A percentile compares a stretch with the other conserved stretches of the same genome.
These are phyloP conservation scores for Syzygium syzygioides DNA, from an alignment of 441 rosid species.

Conservation along the genomic window DNA sequence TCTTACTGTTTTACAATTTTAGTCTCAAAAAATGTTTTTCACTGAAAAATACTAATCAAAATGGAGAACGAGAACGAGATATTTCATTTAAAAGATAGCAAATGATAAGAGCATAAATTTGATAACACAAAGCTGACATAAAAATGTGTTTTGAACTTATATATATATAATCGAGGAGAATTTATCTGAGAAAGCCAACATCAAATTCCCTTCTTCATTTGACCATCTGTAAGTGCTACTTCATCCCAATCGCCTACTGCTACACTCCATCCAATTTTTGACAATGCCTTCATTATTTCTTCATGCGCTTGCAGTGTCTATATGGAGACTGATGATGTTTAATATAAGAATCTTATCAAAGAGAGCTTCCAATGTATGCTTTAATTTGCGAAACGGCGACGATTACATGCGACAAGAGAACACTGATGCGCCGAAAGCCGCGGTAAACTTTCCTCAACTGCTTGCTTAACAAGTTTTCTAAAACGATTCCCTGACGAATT, in stretches of 20 bases:
- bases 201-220: background rate
- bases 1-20: background rate
- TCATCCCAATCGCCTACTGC: background rate
- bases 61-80: background rate
- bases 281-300: background rate
- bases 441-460: background rate
- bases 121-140: background rate
- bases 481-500: background rate
- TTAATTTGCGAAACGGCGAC: background rate
- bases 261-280: background rate
- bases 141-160: background rate
- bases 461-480: background rate
- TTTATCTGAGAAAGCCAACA: background rate
- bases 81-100: background rate
- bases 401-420: background rate
- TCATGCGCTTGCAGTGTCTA: background rate
- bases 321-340: background rate
- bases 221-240: background rate
- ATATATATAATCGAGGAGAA: background rate
- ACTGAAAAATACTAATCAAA: background rate
- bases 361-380: background rate
- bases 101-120: background rate
- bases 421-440: background rate
- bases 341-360: background rate
- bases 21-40: background rate